A percentile compares a stretch with the other conserved stretches of the same genome.
Conservation (phyloP, 1,284 basidiomycete genomes). For the Agaricales sp. region DNA sequence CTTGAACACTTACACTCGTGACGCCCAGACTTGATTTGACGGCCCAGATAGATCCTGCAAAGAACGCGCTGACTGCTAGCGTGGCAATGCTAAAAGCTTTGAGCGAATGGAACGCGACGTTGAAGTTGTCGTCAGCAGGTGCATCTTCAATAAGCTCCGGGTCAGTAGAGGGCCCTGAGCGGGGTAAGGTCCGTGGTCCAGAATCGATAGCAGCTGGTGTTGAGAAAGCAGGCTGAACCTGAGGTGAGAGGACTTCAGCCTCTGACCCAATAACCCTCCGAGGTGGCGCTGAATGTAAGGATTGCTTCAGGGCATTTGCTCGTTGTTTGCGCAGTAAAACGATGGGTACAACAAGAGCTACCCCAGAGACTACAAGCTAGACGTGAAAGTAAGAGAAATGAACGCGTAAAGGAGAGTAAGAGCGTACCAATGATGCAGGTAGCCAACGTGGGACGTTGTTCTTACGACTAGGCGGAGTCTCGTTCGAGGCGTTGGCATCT, state of each 20-base stretch:
- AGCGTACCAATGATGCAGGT: not conserved
- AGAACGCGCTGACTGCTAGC: conserved; percentile 11
- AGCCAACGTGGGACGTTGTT: not conserved
- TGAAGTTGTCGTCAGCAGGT: conserved; percentile 11
- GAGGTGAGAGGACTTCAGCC: no score
- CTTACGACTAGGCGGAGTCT: no score
- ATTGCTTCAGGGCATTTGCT: not conserved
- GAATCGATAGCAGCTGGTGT: no score
- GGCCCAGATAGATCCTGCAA: conserved; percentile 11
- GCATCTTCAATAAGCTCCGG: no score
- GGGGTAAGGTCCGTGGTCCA: no score
- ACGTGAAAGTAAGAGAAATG: not conserved
- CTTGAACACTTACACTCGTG: conserved; percentile 13
- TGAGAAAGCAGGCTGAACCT: no score
- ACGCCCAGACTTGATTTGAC: conserved; percentile 11
- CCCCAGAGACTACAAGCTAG: not conserved
- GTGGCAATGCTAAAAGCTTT: conserved; percentile 15
- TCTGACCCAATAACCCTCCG: no score
- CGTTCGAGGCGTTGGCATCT: no score
- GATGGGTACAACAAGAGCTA: not conserved
- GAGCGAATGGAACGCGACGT: conserved; percentile 10
- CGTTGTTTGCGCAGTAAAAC: not conserved
- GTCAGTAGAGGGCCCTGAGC: no score
- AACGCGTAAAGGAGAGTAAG: not conserved
- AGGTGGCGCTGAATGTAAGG: not conserved